Base-by-base conservation (phyloP, 2,329 filamentous ascomycete genomes). In the Pseudogymnoascus sp. region DNA sequence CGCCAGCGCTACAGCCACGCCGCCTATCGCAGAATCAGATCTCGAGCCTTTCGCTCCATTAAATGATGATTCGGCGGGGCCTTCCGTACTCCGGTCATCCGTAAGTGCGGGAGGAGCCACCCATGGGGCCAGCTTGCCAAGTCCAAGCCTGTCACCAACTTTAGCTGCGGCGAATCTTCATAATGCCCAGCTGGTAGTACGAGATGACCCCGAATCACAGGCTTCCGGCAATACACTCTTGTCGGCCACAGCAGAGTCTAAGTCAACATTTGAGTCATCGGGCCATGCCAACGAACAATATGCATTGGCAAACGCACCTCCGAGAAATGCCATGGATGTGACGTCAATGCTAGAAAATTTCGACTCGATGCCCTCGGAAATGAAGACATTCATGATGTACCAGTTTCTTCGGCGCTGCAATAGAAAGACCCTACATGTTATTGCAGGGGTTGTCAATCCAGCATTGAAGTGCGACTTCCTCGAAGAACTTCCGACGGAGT, bases 341-440 rank as follows among this genome's bases (percentile, higher is more conserved):
- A 90, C 90, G 6, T 84, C 82, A 14, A 90, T 99, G 81, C 78
- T 99, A 14, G 90, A 96, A 69, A 87, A 87, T 2, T 99, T 97
- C 70, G 93, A 97, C 73, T 84, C 89, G 5, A 89, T 99, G 82
- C 92, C 93, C 1, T 86, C 90, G 51, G 89, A 95, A 70, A 86
- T 99, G 83, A 95, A 99, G 77, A 90, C 89, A 0, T 96, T 96
- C 73, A 88, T 99, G 77, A 96, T 99, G 86, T 97, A 96, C 73
- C 93, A 99, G 73, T 86, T 99, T 63, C 82, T 99, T 26, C 88
- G 91, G 64, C 84, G 95, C 57, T 97, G 93, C 72, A 86, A 91
- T 5, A 89, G 96, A 68, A 88, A 91, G 45, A 96, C 93, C 0
- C 80, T 99, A 4, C 91, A 95, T 71, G 87, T 96, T 63, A 88